These are phyloP conservation scores for Eucalyptus polyanthemos DNA, from an alignment of 345 rosid species.

Conservation along the genomic window DNA sequence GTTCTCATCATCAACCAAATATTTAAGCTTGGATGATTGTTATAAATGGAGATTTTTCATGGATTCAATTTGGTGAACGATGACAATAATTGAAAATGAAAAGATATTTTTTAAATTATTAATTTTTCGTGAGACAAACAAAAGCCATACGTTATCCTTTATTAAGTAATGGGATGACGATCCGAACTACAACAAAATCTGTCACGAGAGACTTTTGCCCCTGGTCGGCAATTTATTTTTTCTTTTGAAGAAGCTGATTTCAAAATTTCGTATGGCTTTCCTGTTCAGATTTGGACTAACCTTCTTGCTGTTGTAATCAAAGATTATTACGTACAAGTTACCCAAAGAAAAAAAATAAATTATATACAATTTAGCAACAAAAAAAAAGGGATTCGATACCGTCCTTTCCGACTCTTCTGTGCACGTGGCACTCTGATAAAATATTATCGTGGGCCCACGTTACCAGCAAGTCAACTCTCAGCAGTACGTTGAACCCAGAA, in stretches of 20 bases:
- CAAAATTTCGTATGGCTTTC: neutral
- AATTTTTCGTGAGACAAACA: neutral
- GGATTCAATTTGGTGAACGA: neutral
- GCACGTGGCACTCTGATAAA: neutral
- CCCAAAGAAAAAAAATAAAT: neutral
- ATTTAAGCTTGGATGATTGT: accelerated
- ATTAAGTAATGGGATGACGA: constrained; percentile 11
- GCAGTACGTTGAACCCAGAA: neutral
- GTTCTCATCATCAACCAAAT: neutral
- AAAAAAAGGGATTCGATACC: neutral
- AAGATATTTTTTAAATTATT: neutral
- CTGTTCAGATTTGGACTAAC: neutral
- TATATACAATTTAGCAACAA: neutral
- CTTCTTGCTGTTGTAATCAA: neutral
- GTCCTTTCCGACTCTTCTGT: neutral
- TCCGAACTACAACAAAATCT: constrained; percentile 25
- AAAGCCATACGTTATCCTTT: neutral
- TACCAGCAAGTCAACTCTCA: neutral
- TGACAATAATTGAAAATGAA: neutral
- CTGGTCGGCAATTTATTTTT: constrained; percentile 21
- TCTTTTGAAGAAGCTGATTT: neutral
- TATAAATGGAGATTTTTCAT: neutral
- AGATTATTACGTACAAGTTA: neutral
- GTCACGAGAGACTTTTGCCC: constrained; percentile 19
- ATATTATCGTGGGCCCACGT: neutral